Base-by-base conservation (phyloP, 140 eudicot genomes). In the Erigeron philadelphicus region DNA sequence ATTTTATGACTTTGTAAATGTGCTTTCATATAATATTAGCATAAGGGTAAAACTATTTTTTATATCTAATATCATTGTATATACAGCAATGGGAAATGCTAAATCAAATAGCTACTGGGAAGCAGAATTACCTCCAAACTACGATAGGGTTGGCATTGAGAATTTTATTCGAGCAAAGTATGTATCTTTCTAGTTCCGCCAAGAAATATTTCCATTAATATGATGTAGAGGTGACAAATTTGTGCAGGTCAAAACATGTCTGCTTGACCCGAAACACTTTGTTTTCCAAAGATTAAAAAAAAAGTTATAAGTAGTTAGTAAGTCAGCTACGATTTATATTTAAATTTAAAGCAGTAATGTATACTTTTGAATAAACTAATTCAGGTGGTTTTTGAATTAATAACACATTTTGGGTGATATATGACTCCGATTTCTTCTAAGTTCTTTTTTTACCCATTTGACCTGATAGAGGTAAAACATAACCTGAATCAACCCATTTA, bases 31-130 rank as follows among this genome's bases (percentile, higher is more conserved):
- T 9, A 49, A n/a, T 12, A 64, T 43, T 42, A 25, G 18, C 21
- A 75, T 13, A 31, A 42, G 11, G 49, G 13, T 35, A 35, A 11
- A 48, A 11, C 48, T 13, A 25, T 56, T 43, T 49, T 13, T 75
- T 5, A 25, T 50, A 49, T 45, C 38, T 52, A 13, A 3, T 44
- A 50, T 11, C 19, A 43, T 73, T 55, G 19, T 76, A 47, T 43
- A 46, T 44, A 46, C 77, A 87, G 96, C 79, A 72, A 73, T 77
- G 87, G 88, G 94, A 17, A 90, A 88, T 65, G 84, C 72, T 47
- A 86, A 64, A 82, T 50, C 96, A 16, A 90, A 88, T 77, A 72
- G 76, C 54, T 86, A 83, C 61, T 90, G 96, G 95, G 96, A 88
- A 86, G 96, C 95, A 61, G 87, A 88, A 70, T 42, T 88, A 70